phyloP scores from a whole-genome alignment of 768 basidiomycete species.

The Rickenella mellea region DNA sequence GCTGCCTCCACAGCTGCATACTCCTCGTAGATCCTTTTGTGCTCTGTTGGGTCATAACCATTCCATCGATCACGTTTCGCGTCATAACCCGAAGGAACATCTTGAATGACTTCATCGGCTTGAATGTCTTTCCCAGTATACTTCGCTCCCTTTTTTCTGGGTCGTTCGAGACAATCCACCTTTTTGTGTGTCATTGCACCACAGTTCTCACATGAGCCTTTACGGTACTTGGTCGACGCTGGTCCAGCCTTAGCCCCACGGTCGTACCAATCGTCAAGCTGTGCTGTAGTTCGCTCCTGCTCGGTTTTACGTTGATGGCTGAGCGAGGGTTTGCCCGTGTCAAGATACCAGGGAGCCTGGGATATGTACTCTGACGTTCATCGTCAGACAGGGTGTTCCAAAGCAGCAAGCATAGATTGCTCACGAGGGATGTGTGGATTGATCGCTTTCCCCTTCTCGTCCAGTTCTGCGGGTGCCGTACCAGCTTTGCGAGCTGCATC shows the following conservation, averaged over 20 bases:
- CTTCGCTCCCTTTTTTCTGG: slow-evolving; percentile 92
- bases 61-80: slow-evolving; percentile 98
- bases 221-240: slow-evolving; percentile 92
- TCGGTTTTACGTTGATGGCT: slow-evolving; percentile 82
- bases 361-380: slow-evolving; percentile 79
- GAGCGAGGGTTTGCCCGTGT: slow-evolving; percentile 87
- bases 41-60: slow-evolving; percentile 87
- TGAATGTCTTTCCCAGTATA: slow-evolving; percentile 85
- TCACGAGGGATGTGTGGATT: slow-evolving; percentile 98
- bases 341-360: slow-evolving; percentile 97
- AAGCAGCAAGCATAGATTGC: slow-evolving; percentile 18
- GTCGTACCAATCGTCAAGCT: slow-evolving; percentile 88
- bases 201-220: slow-evolving; percentile 98
- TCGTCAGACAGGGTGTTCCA: neutral
- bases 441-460: slow-evolving; percentile 91
- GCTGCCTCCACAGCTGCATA: slow-evolving; percentile 89
- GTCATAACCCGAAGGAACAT: slow-evolving; percentile 70
- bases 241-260: slow-evolving; percentile 78
- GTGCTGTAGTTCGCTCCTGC: slow-evolving; percentile 47
- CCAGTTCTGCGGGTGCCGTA: slow-evolving; percentile 91
- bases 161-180: slow-evolving; percentile 90
- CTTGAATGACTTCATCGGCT: slow-evolving; percentile 84
- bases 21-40: slow-evolving; percentile 84
- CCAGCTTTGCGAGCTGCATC: slow-evolving; percentile 98
- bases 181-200: slow-evolving; percentile 92